Evolutionary conservation across 495 filamentous ascomycete species (phyloP).

Genomic region (Aspergillus leporis): DNA sequence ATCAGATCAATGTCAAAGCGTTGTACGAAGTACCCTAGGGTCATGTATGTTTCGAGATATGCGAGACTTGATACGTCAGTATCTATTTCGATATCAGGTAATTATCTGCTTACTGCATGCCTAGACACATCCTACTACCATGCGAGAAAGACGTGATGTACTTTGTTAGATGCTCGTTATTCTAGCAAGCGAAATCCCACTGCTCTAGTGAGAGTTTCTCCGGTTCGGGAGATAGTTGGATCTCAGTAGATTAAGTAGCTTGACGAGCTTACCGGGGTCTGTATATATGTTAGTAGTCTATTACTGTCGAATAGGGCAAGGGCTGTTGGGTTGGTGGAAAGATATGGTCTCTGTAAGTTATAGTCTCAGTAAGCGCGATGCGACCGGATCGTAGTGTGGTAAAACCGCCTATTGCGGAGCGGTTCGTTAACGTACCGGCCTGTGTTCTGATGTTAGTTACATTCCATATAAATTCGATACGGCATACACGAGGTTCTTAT

Average conservation of each 20-base stretch:
- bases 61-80: constrained; percentile 21
- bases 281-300: constrained; percentile 19
- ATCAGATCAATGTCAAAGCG: constrained; percentile 32
- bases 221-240: constrained; percentile 45
- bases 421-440: constrained; percentile 48
- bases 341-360: constrained; percentile 40
- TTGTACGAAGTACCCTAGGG: constrained; percentile 29
- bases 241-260: constrained; percentile 49
- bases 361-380: constrained; percentile 35
- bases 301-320: constrained; percentile 6
- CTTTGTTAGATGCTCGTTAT: constrained; percentile 27
- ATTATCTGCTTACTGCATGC: constrained; percentile 39
- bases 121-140: constrained; percentile 48
- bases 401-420: constrained; percentile 45
- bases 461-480: no score
- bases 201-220: constrained; percentile 49
- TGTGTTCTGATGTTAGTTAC: constrained; percentile 12
- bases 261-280: constrained; percentile 46
- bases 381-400: constrained; percentile 39
- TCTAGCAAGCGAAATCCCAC: constrained; percentile 39
- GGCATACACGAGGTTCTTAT: no score
- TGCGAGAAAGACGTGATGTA: constrained; percentile 46
- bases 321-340: constrained; percentile 29
- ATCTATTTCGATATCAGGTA: background rate
- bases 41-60: constrained; percentile 31